Evolutionary conservation across 345 rosid species (phyloP), one percentile per base, ranked within the genome.

Genomic region (Euphorbia pulcherrima): DNA sequence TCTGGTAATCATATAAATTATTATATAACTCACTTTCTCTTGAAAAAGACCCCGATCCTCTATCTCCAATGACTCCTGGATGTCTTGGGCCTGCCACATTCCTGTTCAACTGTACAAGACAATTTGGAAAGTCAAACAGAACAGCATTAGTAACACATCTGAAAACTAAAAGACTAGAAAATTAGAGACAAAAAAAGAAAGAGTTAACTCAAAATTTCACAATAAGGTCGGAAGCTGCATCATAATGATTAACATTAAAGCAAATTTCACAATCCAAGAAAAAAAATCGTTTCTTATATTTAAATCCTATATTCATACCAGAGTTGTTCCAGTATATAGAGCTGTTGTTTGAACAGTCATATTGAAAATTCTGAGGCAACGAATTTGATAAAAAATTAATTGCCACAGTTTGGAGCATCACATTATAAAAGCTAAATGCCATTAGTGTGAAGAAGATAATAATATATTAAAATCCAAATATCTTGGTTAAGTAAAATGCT

Each of bases 11-110:
- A 39, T 18, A 44, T 16, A 7, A 14, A 59, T 26, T 18, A 52
- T 11, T 60, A 73, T 60, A 73, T 6, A 76, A 86, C 98, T 93
- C 76, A 93, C 98, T 93, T 90, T 93, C 98, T 76, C 98, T 87
- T 23, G 98, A 93, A 80, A 93, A 90, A 10, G 98, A 90, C 21
- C 96, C 92, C 44, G 98, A 93, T 72, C 91, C 87, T 82, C 94
- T 82, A 62, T 93, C 97, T 63, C 98, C 98, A 75, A 90, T 93
- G 21, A 93, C 88, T 72, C 98, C 97, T 20, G 85, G 94, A 81
- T 93, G 83, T 76, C 86, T 87, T 64, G 98, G 98, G 48, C 98
- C 98, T 0, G 89, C 76, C n/a, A 93, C 96, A 78, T 80, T 87
- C 82, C 97, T 85, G 79, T 90, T 93, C 83, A 93, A 77, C 98